Conservation (phyloP, 2,329 filamentous ascomycete species). For the Cladophialophora carrionii region DNA sequence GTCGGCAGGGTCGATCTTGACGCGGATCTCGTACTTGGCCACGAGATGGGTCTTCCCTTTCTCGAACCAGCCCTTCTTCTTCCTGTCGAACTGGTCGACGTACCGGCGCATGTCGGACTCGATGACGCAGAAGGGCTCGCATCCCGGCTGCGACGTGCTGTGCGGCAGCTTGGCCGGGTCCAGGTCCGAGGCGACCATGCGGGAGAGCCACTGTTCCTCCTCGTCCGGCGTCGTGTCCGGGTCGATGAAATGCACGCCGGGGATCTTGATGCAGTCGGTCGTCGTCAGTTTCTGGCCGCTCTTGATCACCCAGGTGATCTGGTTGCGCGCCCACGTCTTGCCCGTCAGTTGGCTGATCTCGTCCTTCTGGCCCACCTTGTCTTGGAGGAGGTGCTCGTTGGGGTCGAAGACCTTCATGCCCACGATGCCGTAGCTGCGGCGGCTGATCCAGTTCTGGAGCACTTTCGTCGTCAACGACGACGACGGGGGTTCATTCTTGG, state of each 20-base stretch:
- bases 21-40: background rate
- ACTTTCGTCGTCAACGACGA: too few relatives aligned
- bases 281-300: background rate
- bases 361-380: background rate
- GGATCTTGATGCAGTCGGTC: background rate
- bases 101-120: background rate
- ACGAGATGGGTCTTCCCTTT: background rate
- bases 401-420: background rate
- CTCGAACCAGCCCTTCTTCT: background rate
- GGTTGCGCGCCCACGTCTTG: background rate
- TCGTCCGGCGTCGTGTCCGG: too few relatives aligned
- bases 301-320: background rate
- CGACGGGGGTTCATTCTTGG: too few relatives aligned
- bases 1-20: background rate
- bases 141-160: background rate
- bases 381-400: background rate
- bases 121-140: background rate
- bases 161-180: background rate
- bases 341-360: background rate
- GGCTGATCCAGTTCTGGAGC: background rate
- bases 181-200: background rate
- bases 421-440: background rate
- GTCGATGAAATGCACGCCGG: background rate
- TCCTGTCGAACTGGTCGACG: background rate
- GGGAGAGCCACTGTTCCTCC: too few relatives aligned